Conservation (phyloP, 2,329 filamentous ascomycete genomes). For the Aspergillus chevalieri region DNA sequence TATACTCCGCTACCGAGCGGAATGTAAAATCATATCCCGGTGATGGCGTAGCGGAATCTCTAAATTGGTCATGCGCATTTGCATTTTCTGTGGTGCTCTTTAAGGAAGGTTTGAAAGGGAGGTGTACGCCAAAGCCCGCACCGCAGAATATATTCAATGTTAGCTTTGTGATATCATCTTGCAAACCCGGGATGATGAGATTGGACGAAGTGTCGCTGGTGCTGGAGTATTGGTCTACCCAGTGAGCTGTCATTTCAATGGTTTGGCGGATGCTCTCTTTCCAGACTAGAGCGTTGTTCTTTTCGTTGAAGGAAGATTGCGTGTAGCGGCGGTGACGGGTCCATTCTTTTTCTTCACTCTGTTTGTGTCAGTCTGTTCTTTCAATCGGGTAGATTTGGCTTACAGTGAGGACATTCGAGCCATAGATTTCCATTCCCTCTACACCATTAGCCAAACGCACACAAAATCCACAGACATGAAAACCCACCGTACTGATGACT, state of each 20-base stretch:
- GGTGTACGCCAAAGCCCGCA: slow-evolving; percentile 29
- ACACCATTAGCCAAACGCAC: neutral
- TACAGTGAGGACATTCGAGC: slow-evolving; percentile 27
- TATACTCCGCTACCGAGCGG: slow-evolving; percentile 19
- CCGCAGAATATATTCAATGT: slow-evolving; percentile 34
- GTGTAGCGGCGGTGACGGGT: slow-evolving; percentile 40
- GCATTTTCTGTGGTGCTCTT: slow-evolving; percentile 11
- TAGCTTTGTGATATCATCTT: slow-evolving; percentile 29
- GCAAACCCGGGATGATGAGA: slow-evolving; percentile 11
- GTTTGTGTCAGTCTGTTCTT: neutral
- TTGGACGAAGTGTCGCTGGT: neutral
- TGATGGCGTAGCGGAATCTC: slow-evolving; percentile 9
- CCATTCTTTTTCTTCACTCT: slow-evolving; percentile 34
- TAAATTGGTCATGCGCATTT: slow-evolving; percentile 14
- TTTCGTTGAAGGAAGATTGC: slow-evolving; percentile 41
- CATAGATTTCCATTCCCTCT: slow-evolving; percentile 24
- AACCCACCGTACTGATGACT: slow-evolving; percentile 9
- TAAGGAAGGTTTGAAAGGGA: slow-evolving; percentile 11
- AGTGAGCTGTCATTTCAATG: slow-evolving; percentile 24
- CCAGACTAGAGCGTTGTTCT: slow-evolving; percentile 37
- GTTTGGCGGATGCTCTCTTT: slow-evolving; percentile 28
- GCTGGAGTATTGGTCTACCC: slow-evolving; percentile 8
- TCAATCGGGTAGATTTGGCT: slow-evolving; percentile 2
- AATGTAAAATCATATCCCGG: slow-evolving; percentile 18
- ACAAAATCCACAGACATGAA: neutral